phyloP scores from a whole-genome alignment of 129 eudicot species.

The Daucus carota region DNA sequence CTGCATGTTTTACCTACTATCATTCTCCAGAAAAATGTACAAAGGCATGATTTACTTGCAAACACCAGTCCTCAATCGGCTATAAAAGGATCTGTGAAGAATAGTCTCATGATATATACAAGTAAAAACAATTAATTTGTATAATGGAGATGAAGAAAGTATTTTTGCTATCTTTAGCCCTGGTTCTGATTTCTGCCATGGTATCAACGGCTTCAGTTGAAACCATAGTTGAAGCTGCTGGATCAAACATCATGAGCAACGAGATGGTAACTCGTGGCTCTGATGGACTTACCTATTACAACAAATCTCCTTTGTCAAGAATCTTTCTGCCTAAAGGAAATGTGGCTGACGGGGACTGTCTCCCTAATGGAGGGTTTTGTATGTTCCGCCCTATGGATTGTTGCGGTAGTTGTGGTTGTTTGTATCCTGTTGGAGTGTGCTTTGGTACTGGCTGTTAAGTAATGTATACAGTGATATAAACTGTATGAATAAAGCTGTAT shows the following conservation, averaged over 20 bases:
- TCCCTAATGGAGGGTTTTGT: not conserved
- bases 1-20: not conserved
- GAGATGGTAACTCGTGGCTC: not conserved
- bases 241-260: not conserved
- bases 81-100: not conserved
- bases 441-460: not conserved
- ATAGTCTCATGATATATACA: not conserved
- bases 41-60: not conserved
- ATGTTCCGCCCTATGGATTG: not conserved
- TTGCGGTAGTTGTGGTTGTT: not conserved
- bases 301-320: not conserved
- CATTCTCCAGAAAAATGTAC: not conserved
- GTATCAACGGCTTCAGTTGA: not conserved
- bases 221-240: not conserved
- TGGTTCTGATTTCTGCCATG: not conserved
- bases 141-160: not conserved
- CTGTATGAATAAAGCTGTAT: not conserved
- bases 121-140: not conserved
- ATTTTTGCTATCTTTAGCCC: not conserved
- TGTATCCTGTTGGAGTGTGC: not conserved
- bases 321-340: conserved; percentile 1
- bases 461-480: not conserved
- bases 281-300: not conserved
- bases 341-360: not conserved
- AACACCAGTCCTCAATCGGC: not conserved